A percentile compares a stretch with the other conserved stretches of the same genome.
Conservation (phyloP, 2,329 filamentous ascomycete genomes). For the Volutella citrinella region DNA sequence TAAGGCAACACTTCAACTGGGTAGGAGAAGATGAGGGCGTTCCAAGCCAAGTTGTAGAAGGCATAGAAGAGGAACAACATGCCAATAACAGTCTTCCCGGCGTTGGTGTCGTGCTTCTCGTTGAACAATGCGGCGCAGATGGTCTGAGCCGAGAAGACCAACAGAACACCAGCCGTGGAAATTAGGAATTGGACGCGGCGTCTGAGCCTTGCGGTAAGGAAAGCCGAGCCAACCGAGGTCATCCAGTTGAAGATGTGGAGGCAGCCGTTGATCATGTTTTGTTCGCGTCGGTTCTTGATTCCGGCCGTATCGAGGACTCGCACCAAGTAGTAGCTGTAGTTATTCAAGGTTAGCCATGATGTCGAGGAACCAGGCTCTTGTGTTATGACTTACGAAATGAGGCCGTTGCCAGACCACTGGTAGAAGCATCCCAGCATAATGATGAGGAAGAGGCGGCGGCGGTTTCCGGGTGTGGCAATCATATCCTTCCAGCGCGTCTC, state of each 20-base stretch:
- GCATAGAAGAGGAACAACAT: slow-evolving; percentile 15
- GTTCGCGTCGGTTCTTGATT: slow-evolving; percentile 2
- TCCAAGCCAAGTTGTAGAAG: slow-evolving; percentile 19
- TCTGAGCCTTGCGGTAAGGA: slow-evolving; percentile 12
- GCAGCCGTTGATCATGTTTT: slow-evolving; percentile 16
- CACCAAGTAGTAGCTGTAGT: slow-evolving; percentile 11
- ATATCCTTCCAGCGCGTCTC: slow-evolving; percentile 11
- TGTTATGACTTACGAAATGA: slow-evolving; percentile 14
- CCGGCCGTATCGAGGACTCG: slow-evolving; percentile 12
- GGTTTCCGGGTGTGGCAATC: slow-evolving; percentile 8
- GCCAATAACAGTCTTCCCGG: slow-evolving; percentile 8
- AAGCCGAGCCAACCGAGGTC: slow-evolving; percentile 12
- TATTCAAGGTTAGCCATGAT: too few relatives aligned
- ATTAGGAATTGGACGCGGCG: slow-evolving; percentile 17
- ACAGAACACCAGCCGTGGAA: slow-evolving; percentile 13
- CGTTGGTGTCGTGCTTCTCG: slow-evolving; percentile 5
- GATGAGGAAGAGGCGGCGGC: slow-evolving; percentile 8
- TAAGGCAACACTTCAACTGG: slow-evolving; percentile 14
- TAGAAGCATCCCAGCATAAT: slow-evolving; percentile 15
- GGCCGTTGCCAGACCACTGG: slow-evolving; percentile 15
- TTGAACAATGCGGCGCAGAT: slow-evolving; percentile 14
- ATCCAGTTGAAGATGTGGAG: slow-evolving; percentile 20
- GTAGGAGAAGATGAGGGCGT: slow-evolving; percentile 14
- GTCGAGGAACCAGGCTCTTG: too few relatives aligned
- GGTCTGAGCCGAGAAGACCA: slow-evolving; percentile 12